These are phyloP conservation scores for Paramarasmius palmivorus DNA, from an alignment of 1,284 basidiomycete species.

Conservation along the genomic window DNA sequence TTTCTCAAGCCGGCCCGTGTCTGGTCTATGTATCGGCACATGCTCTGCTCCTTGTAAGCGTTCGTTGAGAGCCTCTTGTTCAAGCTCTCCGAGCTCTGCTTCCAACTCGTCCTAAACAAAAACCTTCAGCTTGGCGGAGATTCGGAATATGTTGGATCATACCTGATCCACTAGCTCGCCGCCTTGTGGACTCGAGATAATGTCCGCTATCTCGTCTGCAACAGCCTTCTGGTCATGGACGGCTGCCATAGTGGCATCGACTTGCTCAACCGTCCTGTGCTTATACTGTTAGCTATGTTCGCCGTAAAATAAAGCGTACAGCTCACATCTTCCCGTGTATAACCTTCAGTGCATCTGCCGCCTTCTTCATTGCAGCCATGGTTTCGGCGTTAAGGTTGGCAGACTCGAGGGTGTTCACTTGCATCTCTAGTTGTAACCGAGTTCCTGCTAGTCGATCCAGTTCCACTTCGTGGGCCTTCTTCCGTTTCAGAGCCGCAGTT, in stretches of 20 bases:
- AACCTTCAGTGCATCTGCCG: constrained; percentile 85
- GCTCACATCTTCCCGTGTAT: constrained; percentile 93
- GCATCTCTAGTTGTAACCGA: constrained; percentile 92
- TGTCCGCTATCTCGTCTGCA: constrained; percentile 94
- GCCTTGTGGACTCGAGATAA: constrained; percentile 85
- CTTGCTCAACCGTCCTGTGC: constrained; percentile 83
- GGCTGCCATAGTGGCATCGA: constrained; percentile 89
- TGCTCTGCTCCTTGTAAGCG: constrained; percentile 88
- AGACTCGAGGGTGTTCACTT: constrained; percentile 96
- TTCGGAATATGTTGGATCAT: constrained; percentile 22
- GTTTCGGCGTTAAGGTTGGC: constrained; percentile 99
- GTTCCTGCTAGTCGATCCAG: constrained; percentile 87
- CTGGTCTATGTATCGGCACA: constrained; percentile 86
- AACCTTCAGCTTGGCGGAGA: constrained; percentile 13
- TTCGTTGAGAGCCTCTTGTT: constrained; percentile 90
- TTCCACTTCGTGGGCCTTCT: constrained; percentile 91
- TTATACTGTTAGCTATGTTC: constrained; percentile 2
- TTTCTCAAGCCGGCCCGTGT: constrained; percentile 25
- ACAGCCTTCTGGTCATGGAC: constrained; percentile 94
- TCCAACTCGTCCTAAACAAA: constrained; percentile 74
- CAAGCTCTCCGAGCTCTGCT: constrained; percentile 86
- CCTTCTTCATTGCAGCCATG: constrained; percentile 98
- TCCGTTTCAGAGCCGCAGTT: constrained; percentile 89
- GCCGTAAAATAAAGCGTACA: constrained; percentile 10
- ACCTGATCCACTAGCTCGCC: constrained; percentile 77